Percentiles rank a stretch among this genome's conserved stretches.
Conservation (phyloP, 2,329 filamentous ascomycete genomes). For the Alternaria arborescens region DNA sequence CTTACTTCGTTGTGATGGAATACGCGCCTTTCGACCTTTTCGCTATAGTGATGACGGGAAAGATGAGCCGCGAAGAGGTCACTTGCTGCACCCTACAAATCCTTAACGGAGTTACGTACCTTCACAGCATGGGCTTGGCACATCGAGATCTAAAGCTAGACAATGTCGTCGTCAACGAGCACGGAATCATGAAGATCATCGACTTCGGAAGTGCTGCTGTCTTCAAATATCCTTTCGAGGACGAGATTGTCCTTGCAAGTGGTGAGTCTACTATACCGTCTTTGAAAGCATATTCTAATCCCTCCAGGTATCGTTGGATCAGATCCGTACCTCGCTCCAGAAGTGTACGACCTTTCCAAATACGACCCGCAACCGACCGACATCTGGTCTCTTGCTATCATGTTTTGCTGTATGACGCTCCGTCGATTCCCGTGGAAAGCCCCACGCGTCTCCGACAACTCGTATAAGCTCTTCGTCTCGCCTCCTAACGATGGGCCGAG, state of each 20-base stretch:
- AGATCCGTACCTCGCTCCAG: constrained; percentile 94
- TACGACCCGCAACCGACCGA: constrained; percentile 95
- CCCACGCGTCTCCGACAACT: constrained; percentile 89
- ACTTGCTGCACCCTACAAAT: constrained; percentile 94
- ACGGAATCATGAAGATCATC: constrained; percentile 99
- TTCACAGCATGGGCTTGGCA: constrained; percentile 93
- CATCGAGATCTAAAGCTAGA: constrained; percentile 96
- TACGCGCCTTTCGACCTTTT: constrained; percentile 96
- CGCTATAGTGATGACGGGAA: constrained; percentile 98
- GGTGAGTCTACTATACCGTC: constrained; percentile 63
- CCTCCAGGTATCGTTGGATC: constrained; percentile 77
- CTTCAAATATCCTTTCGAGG: constrained; percentile 97
- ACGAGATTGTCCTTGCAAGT: constrained; percentile 79
- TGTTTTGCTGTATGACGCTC: constrained; percentile 98
- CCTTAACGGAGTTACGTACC: constrained; percentile 89
- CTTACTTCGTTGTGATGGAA: constrained; percentile 99
- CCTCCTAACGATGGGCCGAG: constrained; percentile 68
- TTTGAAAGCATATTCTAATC: constrained; percentile 23
- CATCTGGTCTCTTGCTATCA: constrained; percentile 98
- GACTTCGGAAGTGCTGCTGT: constrained; percentile 98
- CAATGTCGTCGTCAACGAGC: constrained; percentile 96
- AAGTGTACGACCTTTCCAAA: constrained; percentile 92
- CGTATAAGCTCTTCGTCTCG: constrained; percentile 90
- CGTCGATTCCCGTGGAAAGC: constrained; percentile 97
- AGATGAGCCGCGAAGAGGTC: constrained; percentile 92